These are phyloP conservation scores for Ceratocystis cacaofunesta DNA, from an alignment of 2,329 filamentous ascomycete genomes.

Conservation along the genomic window DNA sequence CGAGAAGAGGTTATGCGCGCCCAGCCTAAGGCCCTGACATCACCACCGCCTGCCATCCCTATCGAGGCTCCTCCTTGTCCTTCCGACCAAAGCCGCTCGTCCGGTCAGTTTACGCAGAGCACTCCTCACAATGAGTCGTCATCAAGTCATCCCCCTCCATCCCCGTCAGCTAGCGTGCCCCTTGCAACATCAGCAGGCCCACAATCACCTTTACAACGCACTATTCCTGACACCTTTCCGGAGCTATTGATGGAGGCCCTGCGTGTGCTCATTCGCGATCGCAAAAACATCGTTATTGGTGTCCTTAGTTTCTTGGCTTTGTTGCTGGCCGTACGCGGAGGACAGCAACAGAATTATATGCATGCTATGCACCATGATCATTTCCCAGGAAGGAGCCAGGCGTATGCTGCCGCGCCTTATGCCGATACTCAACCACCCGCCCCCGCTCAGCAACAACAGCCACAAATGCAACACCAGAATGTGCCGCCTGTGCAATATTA, in stretches of 20 bases:
- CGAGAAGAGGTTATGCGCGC: conserved; percentile 10
- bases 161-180: background rate
- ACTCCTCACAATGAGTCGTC: background rate
- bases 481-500: conserved; percentile 1
- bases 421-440: background rate
- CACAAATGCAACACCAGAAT: conserved; percentile 20
- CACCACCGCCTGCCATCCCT: conserved; percentile 17
- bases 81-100: conserved; percentile 2
- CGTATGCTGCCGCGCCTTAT: conserved; percentile 2
- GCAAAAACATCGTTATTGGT: conserved; percentile 44
- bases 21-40: conserved; percentile 1
- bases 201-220: background rate
- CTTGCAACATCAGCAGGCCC: conserved; percentile 17
- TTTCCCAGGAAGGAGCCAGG: conserved; percentile 8
- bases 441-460: conserved; percentile 22
- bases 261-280: conserved; percentile 40
- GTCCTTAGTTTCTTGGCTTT: conserved; percentile 40
- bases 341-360: conserved; percentile 20
- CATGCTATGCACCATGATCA: conserved; percentile 13
- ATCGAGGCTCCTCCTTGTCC: conserved; percentile 14
- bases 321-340: conserved; percentile 31
- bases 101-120: background rate
- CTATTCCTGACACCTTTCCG: conserved; percentile 31
- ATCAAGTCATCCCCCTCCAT: background rate
- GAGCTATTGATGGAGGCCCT: conserved; percentile 40